Evolutionary conservation across 306 rosid species (phyloP).

Genomic region (Citrullus amarus): DNA sequence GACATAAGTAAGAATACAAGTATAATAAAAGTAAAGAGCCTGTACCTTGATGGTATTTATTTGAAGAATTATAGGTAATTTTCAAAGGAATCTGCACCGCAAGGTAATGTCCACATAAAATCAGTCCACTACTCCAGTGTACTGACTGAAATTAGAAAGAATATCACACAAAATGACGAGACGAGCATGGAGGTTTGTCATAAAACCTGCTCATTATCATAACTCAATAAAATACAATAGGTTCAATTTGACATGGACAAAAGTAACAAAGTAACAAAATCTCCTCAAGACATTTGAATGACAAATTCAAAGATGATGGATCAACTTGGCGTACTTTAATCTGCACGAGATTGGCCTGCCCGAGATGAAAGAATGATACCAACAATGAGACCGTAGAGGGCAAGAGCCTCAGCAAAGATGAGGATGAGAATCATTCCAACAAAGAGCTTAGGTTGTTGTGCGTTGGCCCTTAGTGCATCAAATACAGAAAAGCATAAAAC

Average conservation of each 20-base stretch:
- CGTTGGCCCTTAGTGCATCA: slow-evolving; percentile 50
- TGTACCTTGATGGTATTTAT: background rate
- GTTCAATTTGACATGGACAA: background rate
- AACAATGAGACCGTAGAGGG: slow-evolving; percentile 70
- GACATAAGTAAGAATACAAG: background rate
- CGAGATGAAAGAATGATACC: slow-evolving; percentile 82
- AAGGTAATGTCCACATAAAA: background rate
- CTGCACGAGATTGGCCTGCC: slow-evolving; percentile 73
- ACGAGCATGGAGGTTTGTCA: slow-evolving; percentile 6
- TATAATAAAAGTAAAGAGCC: background rate
- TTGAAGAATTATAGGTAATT: background rate
- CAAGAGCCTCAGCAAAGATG: slow-evolving; percentile 74
- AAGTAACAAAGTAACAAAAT: background rate
- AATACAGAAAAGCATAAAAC: slow-evolving; percentile 5
- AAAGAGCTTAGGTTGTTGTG: slow-evolving; percentile 81
- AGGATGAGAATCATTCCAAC: slow-evolving; percentile 77
- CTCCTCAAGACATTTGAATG: background rate
- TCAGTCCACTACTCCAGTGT: too few relatives aligned
- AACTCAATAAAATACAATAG: background rate
- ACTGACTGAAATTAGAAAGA: background rate
- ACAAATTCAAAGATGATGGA: background rate
- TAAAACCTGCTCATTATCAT: slow-evolving; percentile 6
- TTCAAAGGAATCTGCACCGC: background rate
- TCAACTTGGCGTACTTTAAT: slow-evolving; percentile 3
- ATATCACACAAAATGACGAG: background rate